Evolutionary conservation across 2,329 filamentous ascomycete genomes (phyloP).

Genomic region (Diaporthe vaccinii): DNA sequence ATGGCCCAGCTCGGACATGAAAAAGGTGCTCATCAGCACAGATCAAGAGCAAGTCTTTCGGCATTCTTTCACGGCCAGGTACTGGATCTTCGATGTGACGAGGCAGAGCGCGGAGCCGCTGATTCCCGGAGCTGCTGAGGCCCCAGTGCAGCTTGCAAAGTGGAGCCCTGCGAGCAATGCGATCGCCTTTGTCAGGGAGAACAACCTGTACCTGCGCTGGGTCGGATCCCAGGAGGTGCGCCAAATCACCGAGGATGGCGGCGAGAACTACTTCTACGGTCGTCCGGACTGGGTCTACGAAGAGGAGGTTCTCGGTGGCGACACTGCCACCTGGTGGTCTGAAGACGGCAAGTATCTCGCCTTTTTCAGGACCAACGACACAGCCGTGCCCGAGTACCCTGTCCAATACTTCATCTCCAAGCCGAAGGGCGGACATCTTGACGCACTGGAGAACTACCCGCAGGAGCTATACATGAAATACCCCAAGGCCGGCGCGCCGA

Average conservation of each 20-base stretch:
- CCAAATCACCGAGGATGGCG: constrained; percentile 88
- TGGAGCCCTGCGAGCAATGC: constrained; percentile 93
- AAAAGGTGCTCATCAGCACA: constrained; percentile 86
- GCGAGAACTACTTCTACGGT: constrained; percentile 91
- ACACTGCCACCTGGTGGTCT: constrained; percentile 96
- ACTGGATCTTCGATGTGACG: constrained; percentile 93
- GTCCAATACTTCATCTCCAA: constrained; percentile 93
- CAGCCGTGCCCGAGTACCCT: constrained; percentile 89
- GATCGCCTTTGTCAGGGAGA: constrained; percentile 88
- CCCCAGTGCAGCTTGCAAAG: constrained; percentile 83
- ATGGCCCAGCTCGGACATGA: constrained; percentile 86
- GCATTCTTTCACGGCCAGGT: constrained; percentile 87
- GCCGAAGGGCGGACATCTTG: constrained; percentile 80
- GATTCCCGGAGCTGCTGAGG: constrained; percentile 75
- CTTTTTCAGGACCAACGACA: constrained; percentile 95
- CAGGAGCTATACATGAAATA: constrained; percentile 96
- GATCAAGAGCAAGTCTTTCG: constrained; percentile 84
- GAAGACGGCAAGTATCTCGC: constrained; percentile 89
- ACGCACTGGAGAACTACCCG: constrained; percentile 88
- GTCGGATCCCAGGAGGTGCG: constrained; percentile 68
- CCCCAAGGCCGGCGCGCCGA: constrained; percentile 93
- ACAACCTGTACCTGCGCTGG: constrained; percentile 89
- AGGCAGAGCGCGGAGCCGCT: constrained; percentile 83
- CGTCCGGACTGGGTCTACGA: constrained; percentile 98
- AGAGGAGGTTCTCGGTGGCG: constrained; percentile 82